phyloP scores from a whole-genome alignment of 495 filamentous ascomycete genomes.

The Hypoxylon intermedium region DNA sequence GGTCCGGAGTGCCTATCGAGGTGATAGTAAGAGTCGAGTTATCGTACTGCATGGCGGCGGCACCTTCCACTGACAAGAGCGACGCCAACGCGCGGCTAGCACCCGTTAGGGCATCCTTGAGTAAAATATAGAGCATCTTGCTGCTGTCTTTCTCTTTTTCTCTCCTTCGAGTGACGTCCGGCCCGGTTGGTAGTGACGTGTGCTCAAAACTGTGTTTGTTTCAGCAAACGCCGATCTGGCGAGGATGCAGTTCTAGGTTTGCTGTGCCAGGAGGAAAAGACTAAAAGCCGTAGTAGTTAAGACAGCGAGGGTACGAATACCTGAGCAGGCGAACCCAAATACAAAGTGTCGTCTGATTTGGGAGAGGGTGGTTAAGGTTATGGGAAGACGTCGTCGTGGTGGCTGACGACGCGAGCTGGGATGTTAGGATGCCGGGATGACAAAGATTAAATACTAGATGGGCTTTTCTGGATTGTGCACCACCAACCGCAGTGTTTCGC shows the following conservation, averaged over 20 bases:
- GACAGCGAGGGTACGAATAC: background rate
- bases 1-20: constrained; percentile 40
- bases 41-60: constrained; percentile 39
- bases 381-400: too few relatives aligned
- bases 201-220: constrained; percentile 19
- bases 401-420: constrained; percentile 10
- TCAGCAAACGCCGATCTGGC: constrained; percentile 26
- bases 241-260: constrained; percentile 27
- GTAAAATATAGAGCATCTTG: constrained; percentile 33
- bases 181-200: constrained; percentile 15
- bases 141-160: background rate
- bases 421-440: too few relatives aligned
- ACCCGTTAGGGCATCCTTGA: constrained; percentile 30
- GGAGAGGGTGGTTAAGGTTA: constrained; percentile 22
- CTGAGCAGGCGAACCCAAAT: background rate
- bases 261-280: background rate
- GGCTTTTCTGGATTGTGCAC: constrained; percentile 6
- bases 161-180: constrained; percentile 2
- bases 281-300: constrained; percentile 16
- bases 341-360: background rate
- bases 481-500: background rate
- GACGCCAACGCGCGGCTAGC: constrained; percentile 32
- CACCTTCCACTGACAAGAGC: constrained; percentile 24
- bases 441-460: constrained; percentile 8
- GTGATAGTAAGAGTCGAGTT: constrained; percentile 42